Base-by-base conservation (phyloP, 805 yeast genomes). In the Saccharomyces kudriavzevii region DNA sequence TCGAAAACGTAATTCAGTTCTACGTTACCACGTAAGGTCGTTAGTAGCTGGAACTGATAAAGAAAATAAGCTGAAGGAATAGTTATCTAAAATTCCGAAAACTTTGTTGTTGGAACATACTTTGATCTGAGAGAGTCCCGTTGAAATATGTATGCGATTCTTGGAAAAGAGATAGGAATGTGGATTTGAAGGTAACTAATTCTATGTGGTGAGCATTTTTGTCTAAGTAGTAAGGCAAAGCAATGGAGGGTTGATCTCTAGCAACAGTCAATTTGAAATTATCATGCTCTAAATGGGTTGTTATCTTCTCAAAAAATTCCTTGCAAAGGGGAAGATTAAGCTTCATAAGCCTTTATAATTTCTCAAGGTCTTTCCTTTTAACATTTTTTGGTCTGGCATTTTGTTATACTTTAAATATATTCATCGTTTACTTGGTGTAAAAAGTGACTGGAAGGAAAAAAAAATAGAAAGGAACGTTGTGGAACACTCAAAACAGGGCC, bases 101-200 rank as follows among this genome's bases (percentile, higher is more conserved):
- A 35, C 14, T 43, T 4, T 9, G n/a, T n/a, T 10, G 22, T 11
- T n/a, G 22, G 13, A 25, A 53, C 61, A 25, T 52, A 55, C 40
- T 24, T 26, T 11, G 58, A 30, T 30, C 48, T 52, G 11, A 24
- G 1, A 26, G 54, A 22, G 35, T 45, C 6, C 31, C 27, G 10
- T 49, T 49, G 24, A 67, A 52, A 8, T 55, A 54, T 2, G 59
- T 56, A 51, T 72, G 73, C n/a, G 71, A 64, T 50, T 70, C 73
- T 14, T 50, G 53, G 49, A 72, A 70, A 0, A 73, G 54, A 17
- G 52, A 43, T 28, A 68, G 49, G 31, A 55, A 60, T 0, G 75
- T 66, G 8, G 55, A 52, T 51, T 67, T 71, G 57, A 68, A 71
- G 48, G 74, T 61, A 35, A 72, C 57, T 20, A 73, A 54, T 58